phyloP scores from a whole-genome alignment of 2,329 filamentous ascomycete species.

The Pezizomycotina sp. region DNA sequence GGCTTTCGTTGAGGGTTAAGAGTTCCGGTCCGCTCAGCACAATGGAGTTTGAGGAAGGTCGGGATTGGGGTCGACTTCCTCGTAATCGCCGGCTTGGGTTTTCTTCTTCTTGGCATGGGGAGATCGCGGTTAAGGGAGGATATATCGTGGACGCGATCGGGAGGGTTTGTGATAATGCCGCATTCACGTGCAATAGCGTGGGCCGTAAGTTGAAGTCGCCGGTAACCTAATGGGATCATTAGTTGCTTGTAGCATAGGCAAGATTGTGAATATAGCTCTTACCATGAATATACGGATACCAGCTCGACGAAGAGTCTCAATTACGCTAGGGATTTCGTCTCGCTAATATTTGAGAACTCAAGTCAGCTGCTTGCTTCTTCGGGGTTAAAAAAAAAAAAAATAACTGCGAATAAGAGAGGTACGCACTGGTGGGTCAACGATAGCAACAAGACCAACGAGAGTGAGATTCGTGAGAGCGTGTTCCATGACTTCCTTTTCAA shows the following conservation, averaged over 20 bases:
- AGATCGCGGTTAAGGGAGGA: slow-evolving; percentile 34
- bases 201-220: slow-evolving; percentile 60
- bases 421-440: slow-evolving; percentile 40
- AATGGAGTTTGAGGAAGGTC: slow-evolving; percentile 35
- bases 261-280: slow-evolving; percentile 26
- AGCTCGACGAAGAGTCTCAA: slow-evolving; percentile 48
- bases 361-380: too few relatives aligned
- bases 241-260: too few relatives aligned
- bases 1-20: slow-evolving; percentile 45
- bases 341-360: slow-evolving; percentile 25
- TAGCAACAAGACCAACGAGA: slow-evolving; percentile 41
- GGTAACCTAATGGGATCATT: slow-evolving; percentile 46
- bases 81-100: slow-evolving; percentile 12
- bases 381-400: too few relatives aligned
- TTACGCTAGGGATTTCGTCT: slow-evolving; percentile 42
- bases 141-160: slow-evolving; percentile 37
- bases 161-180: slow-evolving; percentile 46
- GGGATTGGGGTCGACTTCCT: slow-evolving; percentile 22
- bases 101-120: slow-evolving; percentile 5
- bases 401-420: background rate
- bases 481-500: slow-evolving; percentile 42
- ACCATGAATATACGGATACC: slow-evolving; percentile 67
- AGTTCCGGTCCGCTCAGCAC: slow-evolving; percentile 51
- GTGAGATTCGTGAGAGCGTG: slow-evolving; percentile 36
- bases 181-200: slow-evolving; percentile 56